phyloP scores from a whole-genome alignment of 2,329 filamentous ascomycete species.

The Xylariaceae sp. region DNA sequence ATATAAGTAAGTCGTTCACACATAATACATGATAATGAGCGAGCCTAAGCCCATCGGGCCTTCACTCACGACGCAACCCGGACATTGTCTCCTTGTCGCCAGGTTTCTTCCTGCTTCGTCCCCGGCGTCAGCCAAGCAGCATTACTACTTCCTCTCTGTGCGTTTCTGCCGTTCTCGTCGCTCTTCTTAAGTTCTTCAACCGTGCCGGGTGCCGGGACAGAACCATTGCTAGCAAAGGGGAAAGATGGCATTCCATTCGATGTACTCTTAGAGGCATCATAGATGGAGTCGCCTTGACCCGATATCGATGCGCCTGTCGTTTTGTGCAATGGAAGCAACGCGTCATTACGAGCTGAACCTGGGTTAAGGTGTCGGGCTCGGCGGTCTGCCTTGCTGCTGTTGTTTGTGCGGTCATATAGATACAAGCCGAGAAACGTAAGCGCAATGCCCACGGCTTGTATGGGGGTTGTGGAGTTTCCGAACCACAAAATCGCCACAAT shows the following conservation, averaged over 20 bases:
- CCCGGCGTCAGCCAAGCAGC: constrained; percentile 67
- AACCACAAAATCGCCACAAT: constrained; percentile 95
- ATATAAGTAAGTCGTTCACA: constrained; percentile 23
- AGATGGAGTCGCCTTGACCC: constrained; percentile 32
- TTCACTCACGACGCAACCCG: constrained; percentile 21
- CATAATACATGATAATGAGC: constrained; percentile 19
- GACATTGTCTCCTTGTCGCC: constrained; percentile 50
- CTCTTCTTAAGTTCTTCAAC: constrained; percentile 52
- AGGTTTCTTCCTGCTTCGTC: constrained; percentile 82
- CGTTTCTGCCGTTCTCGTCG: constrained; percentile 42
- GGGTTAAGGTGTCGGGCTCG: constrained; percentile 64
- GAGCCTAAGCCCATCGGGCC: constrained; percentile 2
- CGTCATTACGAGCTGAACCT: constrained; percentile 34
- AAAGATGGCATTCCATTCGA: constrained; percentile 32
- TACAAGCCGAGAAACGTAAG: constrained; percentile 92
- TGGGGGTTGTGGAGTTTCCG: constrained; percentile 73
- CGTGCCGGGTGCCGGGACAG: constrained; percentile 32
- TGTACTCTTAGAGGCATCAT: constrained; percentile 35
- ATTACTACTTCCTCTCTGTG: constrained; percentile 42
- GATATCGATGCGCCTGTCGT: constrained; percentile 36
- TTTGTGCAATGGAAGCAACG: constrained; percentile 62
- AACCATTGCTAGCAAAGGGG: constrained; percentile 46
- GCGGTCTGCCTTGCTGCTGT: constrained; percentile 81
- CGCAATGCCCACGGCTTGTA: constrained; percentile 79
- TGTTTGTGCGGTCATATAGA: constrained; percentile 87